Conservation (phyloP, 257 asterid genomes). For the Nicotiana obtusifolia region DNA sequence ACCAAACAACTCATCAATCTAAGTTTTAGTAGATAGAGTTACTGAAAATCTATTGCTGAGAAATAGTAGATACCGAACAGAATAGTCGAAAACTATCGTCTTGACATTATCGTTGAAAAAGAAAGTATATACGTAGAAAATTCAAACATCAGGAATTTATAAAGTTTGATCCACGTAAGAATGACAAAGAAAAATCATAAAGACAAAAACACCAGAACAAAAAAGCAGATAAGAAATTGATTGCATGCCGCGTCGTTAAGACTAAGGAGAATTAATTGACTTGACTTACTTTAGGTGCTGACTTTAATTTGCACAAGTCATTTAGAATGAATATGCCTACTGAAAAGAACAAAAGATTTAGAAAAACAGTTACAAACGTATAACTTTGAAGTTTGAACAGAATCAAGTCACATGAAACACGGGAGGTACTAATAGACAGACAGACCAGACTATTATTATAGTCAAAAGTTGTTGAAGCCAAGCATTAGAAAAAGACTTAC, state of each 20-base stretch:
- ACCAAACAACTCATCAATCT: not conserved
- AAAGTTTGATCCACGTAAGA: not conserved
- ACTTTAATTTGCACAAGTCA: not conserved
- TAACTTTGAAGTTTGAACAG: no score
- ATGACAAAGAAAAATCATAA: not conserved
- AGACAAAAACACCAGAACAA: not conserved
- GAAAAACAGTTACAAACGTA: no score
- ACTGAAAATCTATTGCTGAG: no score
- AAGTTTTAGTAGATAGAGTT: no score
- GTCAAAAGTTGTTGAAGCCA: not conserved
- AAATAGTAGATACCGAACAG: no score
- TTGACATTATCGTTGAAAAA: not conserved
- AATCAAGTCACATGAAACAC: not conserved
- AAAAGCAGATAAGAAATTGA: conserved; percentile 5
- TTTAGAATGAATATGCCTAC: not conserved
- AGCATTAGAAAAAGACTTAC: not conserved
- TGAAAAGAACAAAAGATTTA: not conserved
- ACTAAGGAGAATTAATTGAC: not conserved
- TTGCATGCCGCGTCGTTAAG: not conserved
- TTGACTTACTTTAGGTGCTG: not conserved
- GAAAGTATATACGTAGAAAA: not conserved
- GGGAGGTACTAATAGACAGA: not conserved
- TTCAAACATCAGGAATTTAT: not conserved
- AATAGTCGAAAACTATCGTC: no score
- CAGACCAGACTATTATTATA: not conserved